Evolutionary conservation across 1,284 basidiomycete genomes (phyloP), one percentile per base, ranked within the genome.

Genomic region (Cutaneotrichosporon mucoides): DNA sequence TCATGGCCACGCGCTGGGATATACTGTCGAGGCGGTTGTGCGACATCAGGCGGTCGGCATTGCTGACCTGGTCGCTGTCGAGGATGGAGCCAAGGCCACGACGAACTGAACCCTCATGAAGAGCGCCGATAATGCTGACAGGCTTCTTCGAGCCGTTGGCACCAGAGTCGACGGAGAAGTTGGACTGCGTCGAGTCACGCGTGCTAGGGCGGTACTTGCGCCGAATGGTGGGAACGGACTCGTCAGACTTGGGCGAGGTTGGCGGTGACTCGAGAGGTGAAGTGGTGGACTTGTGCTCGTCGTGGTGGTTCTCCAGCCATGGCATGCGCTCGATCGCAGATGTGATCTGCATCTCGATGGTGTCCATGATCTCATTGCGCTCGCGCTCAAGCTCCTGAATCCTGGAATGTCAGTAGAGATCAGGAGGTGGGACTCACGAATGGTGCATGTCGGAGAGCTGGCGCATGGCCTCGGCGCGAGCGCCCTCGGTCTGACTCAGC

Each of bases 371-470:
- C 38, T 73, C 71, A 57, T 78, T 73, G 24, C 76, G 66, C 56
- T 77, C 76, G 24, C 71, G 62, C 54, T 77, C 76, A 34, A 78
- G 69, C 35, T 75, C 73, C 65, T 76, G 75, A 46, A 76, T 75
- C 8, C 73, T 74, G 49, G 5, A 16, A 15, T 11, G 50, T 59
- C 12, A 60, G 57, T 5, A 58, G 42, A 16, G 6, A 24, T 9
- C 15, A 5, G 13, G 1, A 13, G 16, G 7, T 3, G 35, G 9
- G 15, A 63, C 71, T 56, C 38, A 71, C 72, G 71, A 71, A 24
- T 72, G 69, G 56, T 77, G 73, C 75, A 78, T 77, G 60, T 77
- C 75, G 0, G 73, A 76, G 13, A 78, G 66, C 60, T 78, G 73
- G n/a, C 72, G 68, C 72, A 76, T 76, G 1, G 76, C 76, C 50